Base-by-base conservation (phyloP, 176 grass and related monocot genomes). In the Eragrostis curvula region DNA sequence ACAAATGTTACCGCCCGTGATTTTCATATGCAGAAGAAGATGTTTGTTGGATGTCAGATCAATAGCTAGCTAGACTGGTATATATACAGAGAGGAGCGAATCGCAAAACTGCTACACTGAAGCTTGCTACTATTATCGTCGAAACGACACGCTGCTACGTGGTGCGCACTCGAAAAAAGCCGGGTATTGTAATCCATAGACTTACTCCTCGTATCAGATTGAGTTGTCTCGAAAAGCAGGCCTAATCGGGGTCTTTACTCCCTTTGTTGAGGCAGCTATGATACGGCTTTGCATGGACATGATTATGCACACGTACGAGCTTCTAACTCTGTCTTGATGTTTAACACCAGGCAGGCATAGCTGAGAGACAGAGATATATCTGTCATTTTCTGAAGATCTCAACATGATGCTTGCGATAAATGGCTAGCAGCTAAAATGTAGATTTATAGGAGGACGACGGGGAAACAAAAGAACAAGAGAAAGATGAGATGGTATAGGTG, bases 191-290 rank as follows among this genome's bases (percentile, higher is more conserved):
- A 74, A 32, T 88, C 60, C 49, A 84, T 45, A 60, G 67, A 64
- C 63, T 50, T 73, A 1, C 68, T 24, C 12, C 23, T 25, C 56
- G 59, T 74, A 73, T 61, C n/a, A 74, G 72, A 77, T 80, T 27
- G 3, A 60, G 75, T 28, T 56, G 30, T 74, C 50, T 79, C 39
- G 15, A 32, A 65, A 65, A 71, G 44, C 0, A 75, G 45, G 36
- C 67, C 36, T 52, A 77, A 41, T 3, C 14, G 8, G 28, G 6
- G 48, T 29, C 43, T 51, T 73, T n/a, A 79, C 41, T 10, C 6
- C n/a, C 16, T 79, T 53, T 60, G 70, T 27, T 25, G 51, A 89
- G 71, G 62, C 76, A 89, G 36, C 70, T 25, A 45, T 9, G 43
- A 51, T 64, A 79, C 27, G 74, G 71, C 3, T 20, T 27, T 28